Conservation (phyloP, 805 yeast genomes). For the Zygosaccharomyces siamensis region DNA sequence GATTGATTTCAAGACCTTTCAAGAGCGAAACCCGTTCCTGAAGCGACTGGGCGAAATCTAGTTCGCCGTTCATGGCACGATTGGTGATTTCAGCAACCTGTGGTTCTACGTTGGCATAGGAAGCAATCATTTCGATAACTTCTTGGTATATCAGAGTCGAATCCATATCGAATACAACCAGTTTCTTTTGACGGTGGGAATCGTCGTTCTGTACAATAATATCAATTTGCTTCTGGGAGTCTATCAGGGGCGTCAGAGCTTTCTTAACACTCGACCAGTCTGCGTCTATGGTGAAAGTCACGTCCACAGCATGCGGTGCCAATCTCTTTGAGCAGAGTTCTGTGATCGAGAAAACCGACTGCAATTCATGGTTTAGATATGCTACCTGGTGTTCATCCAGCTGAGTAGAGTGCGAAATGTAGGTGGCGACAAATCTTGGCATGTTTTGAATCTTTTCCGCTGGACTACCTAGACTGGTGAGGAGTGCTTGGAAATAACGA, state of each 20-base stretch:
- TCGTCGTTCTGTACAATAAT: constrained; percentile 23
- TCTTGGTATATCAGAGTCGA: constrained; percentile 94
- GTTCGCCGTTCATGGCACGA: constrained; percentile 94
- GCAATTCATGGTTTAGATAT: background rate
- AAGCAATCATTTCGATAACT: constrained; percentile 93
- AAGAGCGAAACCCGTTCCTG: constrained; percentile 70
- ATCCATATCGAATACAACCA: constrained; percentile 96
- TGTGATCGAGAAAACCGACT: background rate
- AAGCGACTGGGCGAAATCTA: constrained; percentile 83
- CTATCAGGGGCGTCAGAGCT: constrained; percentile 1
- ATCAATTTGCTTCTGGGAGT: constrained; percentile 17
- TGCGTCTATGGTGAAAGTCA: background rate
- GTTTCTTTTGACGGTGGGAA: constrained; percentile 35
- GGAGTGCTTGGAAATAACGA: background rate
- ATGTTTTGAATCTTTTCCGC: background rate
- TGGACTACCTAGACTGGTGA: background rate
- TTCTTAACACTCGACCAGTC: background rate
- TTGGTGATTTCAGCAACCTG: constrained; percentile 86
- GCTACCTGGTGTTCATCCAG: background rate
- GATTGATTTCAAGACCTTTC: constrained; percentile 68
- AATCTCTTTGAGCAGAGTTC: background rate
- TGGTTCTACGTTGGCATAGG: constrained; percentile 83
- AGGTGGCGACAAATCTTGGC: constrained; percentile 1
- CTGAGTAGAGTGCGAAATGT: background rate
- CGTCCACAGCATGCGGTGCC: background rate